A percentile compares a stretch with the other conserved stretches of the same genome.
These are phyloP conservation scores for Penicillium sp. DNA, from an alignment of 2,329 filamentous ascomycete species.

Conservation along the genomic window DNA sequence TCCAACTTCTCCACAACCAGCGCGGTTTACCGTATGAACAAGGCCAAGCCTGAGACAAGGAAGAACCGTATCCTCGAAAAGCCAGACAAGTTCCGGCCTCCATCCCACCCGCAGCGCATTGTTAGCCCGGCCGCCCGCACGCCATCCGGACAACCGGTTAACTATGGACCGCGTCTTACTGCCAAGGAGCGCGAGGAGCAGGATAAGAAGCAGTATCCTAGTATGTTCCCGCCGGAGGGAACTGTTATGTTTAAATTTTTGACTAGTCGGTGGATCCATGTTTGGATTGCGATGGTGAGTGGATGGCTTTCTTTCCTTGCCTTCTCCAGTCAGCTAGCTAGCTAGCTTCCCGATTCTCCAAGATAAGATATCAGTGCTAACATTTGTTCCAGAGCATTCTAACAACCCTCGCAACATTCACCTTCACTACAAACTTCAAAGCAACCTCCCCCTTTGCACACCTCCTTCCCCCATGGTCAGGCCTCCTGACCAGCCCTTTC, in stretches of 20 bases:
- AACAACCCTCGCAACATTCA: constrained; percentile 66
- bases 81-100: constrained; percentile 85
- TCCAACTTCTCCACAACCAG: constrained; percentile 25
- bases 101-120: constrained; percentile 76
- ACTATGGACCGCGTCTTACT: constrained; percentile 73
- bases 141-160: constrained; percentile 50
- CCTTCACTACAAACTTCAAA: constrained; percentile 77
- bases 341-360: background rate
- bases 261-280: constrained; percentile 72
- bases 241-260: constrained; percentile 84
- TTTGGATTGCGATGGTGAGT: constrained; percentile 79
- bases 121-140: constrained; percentile 38
- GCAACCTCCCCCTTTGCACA: constrained; percentile 76
- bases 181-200: constrained; percentile 66
- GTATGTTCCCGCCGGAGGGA: constrained; percentile 82
- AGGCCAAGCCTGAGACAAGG: constrained; percentile 23
- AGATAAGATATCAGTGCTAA: too few relatives aligned
- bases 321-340: too few relatives aligned
- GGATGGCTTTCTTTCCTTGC: background rate
- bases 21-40: constrained; percentile 11
- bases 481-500: constrained; percentile 70
- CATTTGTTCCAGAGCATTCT: constrained; percentile 61
- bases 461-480: constrained; percentile 70
- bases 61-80: constrained; percentile 77
- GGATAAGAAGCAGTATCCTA: constrained; percentile 73